These are phyloP conservation scores for Lentinula boryana DNA, from an alignment of 768 basidiomycete species.

Conservation along the genomic window DNA sequence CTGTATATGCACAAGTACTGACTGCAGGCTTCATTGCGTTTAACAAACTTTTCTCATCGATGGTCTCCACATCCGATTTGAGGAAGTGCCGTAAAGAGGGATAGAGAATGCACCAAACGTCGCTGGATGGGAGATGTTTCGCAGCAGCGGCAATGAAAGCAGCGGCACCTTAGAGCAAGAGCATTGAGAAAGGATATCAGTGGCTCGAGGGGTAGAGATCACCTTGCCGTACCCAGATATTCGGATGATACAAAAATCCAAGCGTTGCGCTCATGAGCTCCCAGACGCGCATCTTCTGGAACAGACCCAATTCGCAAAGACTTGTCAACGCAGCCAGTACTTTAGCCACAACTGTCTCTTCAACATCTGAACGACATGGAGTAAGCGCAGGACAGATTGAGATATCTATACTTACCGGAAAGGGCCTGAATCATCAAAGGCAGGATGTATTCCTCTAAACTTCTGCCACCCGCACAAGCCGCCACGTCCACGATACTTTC, in stretches of 20 bases:
- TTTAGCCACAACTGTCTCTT: conserved; percentile 89
- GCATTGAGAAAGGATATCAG: neutral
- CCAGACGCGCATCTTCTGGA: conserved; percentile 96
- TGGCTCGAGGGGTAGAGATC: conserved; percentile 4
- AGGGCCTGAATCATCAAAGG: conserved; percentile 94
- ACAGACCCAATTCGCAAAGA: conserved; percentile 83
- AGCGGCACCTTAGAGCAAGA: conserved; percentile 54
- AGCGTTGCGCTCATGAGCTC: conserved; percentile 86
- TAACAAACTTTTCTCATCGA: conserved; percentile 74
- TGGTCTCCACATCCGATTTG: conserved; percentile 70
- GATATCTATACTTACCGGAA: conserved; percentile 55
- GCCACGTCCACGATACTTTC: conserved; percentile 95
- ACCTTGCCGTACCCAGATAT: conserved; percentile 95
- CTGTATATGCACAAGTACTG: conserved; percentile 21
- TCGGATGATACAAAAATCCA: conserved; percentile 92
- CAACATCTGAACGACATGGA: conserved; percentile 59
- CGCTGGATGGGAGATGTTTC: conserved; percentile 75
- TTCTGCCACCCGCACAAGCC: conserved; percentile 85
- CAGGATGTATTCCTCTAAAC: conserved; percentile 94
- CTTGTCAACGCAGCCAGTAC: conserved; percentile 86
- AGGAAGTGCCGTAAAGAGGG: conserved; percentile 84
- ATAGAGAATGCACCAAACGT: conserved; percentile 97
- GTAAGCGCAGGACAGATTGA: neutral
- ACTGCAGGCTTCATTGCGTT: conserved; percentile 76
- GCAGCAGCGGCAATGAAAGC: conserved; percentile 87